These are phyloP conservation scores for Cutaneotrichosporon mucoides DNA, from an alignment of 1,284 basidiomycete genomes.

Conservation along the genomic window DNA sequence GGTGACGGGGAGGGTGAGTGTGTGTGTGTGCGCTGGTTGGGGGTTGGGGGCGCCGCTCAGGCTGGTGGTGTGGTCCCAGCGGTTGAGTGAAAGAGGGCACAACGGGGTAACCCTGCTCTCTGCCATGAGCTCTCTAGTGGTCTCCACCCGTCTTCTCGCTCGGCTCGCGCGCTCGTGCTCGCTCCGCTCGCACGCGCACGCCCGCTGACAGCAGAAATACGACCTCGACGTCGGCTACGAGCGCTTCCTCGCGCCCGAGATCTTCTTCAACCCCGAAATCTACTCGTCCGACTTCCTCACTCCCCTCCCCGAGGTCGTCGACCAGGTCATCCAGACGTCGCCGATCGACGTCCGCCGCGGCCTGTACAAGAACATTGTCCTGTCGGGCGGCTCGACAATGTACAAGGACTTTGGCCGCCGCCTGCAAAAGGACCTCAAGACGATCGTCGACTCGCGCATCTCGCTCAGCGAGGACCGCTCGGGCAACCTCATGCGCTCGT, in stretches of 20 bases:
- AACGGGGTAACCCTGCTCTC: too few species aligned
- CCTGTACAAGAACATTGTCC: slow-evolving; percentile 94
- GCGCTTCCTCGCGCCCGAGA: slow-evolving; percentile 97
- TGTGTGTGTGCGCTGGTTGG: too few species aligned
- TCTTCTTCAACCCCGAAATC: slow-evolving; percentile 99
- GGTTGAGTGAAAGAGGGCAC: too few species aligned
- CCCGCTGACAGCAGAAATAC: slow-evolving; percentile 63
- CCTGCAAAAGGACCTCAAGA: slow-evolving; percentile 90
- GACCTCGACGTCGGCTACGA: slow-evolving; percentile 93
- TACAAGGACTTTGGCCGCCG: slow-evolving; percentile 96
- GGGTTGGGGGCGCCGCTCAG: too few species aligned
- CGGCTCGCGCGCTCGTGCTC: too few species aligned
- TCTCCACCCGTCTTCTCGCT: too few species aligned
- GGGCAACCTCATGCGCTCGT: slow-evolving; percentile 75
- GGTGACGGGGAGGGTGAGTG: slow-evolving; percentile 79
- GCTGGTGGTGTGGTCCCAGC: too few species aligned
- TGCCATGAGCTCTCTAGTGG: too few species aligned
- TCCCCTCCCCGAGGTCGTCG: slow-evolving; percentile 93
- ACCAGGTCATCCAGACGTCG: slow-evolving; percentile 90
- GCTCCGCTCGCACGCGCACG: too few species aligned
- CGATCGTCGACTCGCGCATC: slow-evolving; percentile 86
- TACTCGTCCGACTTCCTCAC: slow-evolving; percentile 97
- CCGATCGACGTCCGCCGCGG: slow-evolving; percentile 94
- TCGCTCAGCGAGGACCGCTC: slow-evolving; percentile 70
- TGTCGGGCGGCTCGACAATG: slow-evolving; percentile 95